Evolutionary conservation across 768 basidiomycete genomes (phyloP), one percentile per base, ranked within the genome.

Genomic region (Sporobolomyces roseus): DNA sequence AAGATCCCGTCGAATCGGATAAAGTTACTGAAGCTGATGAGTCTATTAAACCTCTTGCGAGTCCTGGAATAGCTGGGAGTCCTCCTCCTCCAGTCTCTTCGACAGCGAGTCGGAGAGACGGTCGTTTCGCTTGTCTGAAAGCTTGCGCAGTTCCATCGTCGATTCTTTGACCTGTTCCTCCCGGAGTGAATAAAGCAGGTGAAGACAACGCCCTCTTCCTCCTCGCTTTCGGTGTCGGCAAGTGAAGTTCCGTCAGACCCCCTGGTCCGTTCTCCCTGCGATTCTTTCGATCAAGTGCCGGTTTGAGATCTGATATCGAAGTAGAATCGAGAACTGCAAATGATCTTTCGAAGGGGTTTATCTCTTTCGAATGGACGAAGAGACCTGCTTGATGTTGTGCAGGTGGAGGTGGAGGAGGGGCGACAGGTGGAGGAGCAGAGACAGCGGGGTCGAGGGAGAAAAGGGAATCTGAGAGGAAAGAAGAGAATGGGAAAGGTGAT

Each of bases 261-360:
- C 41, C 29, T 1, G 38, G 4, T 14, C 17, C 21, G 38, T 36
- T 43, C 8, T 23, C 32, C n/a, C 12, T 21, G 43, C 52, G 48
- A 45, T 43, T 27, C 21, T 23, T n/a, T 21, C 27, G 19, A 1
- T 23, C 38, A 9, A 48, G 19, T 30, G 19, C 19, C 48, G 55
- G 16, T 41, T 46, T 54, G 27, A 21, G 5, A 9, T 1, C 21
- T 4, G 17, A 19, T 56, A 30, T 30, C 50, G 43, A 23, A 6
- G 19, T 55, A 23, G 35, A 33, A 60, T 60, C 58, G 58, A 60
- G 3, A 38, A 60, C 58, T 32, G 58, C 58, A 36, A 65, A 65
- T 45, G 56, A 59, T 49, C 58, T 56, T 46, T 69, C 68, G 63
- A 69, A 69, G 13, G 68, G 68, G 59, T 69, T 69, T 58, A 69